A percentile compares a stretch with the other conserved stretches of the same genome.
These are phyloP conservation scores for Cymbopogon flexuosus DNA, from an alignment of 202 grass and related monocot species.

Conservation along the genomic window DNA sequence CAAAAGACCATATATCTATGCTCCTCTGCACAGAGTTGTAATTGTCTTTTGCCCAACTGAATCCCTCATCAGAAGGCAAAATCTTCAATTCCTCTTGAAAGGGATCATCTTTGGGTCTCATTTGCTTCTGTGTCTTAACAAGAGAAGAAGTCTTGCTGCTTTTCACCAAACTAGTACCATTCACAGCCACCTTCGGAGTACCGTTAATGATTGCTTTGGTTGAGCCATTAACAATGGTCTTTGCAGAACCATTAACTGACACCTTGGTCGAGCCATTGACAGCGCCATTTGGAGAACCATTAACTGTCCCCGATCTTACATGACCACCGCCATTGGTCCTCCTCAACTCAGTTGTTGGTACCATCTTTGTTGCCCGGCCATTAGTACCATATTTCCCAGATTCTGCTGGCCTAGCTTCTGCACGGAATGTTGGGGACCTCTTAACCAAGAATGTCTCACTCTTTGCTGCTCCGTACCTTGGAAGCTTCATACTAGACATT, in stretches of 20 bases:
- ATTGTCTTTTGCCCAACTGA: constrained; percentile 87
- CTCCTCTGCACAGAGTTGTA: constrained; percentile 80
- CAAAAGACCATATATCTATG: constrained; percentile 82
- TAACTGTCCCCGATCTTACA: constrained; percentile 27
- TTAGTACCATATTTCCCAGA: constrained; percentile 51
- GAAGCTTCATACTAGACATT: constrained; percentile 40
- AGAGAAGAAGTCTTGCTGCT: constrained; percentile 48
- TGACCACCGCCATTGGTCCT: constrained; percentile 33
- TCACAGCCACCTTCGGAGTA: constrained; percentile 31
- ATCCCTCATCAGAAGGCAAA: constrained; percentile 82
- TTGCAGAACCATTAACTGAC: constrained; percentile 25
- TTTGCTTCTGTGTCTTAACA: constrained; percentile 48
- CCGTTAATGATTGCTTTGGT: constrained; percentile 31
- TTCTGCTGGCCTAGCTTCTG: constrained; percentile 37
- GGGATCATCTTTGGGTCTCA: constrained; percentile 24
- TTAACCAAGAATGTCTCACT: constrained; percentile 23
- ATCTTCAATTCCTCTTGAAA: constrained; percentile 69
- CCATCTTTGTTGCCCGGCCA: constrained; percentile 63
- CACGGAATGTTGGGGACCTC: constrained; percentile 30
- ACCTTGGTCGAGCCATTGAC: constrained; percentile 30
- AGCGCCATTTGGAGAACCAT: constrained; percentile 38
- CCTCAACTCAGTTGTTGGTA: constrained; percentile 61
- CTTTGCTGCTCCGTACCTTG: constrained; percentile 19
- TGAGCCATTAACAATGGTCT: constrained; percentile 36
- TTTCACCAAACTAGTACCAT: constrained; percentile 58